Evolutionary conservation across 768 basidiomycete species (phyloP), one percentile per base, ranked within the genome.

Genomic region (Harrya chromipes): DNA sequence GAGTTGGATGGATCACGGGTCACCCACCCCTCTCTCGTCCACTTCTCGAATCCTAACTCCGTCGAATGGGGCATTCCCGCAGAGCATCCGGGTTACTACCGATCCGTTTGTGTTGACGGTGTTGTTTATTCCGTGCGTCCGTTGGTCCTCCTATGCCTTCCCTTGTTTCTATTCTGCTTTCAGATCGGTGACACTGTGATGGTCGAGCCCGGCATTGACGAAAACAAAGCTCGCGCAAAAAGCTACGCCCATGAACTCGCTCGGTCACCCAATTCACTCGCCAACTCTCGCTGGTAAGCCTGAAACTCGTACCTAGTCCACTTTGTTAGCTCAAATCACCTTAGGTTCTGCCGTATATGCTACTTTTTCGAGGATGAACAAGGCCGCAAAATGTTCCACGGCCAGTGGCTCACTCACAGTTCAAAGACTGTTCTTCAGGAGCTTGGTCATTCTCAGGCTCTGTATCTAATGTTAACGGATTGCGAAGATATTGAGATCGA

Each of bases 301-400:
- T n/a, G 8, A 23, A 37, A 21, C n/a, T 37, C 9, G n/a, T 40
- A 49, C 24, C 24, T 8, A 20, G n/a, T 17, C 14, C 17, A 20
- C 40, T 12, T 46, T 41, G 3, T 19, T 19, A 21, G 34, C 24
- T 49, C 14, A 46, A 7, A 38, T 14, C 24, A 20, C 2, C n/a
- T 20, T 21, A 90, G 87, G 87, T 90, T 90, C 58, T 79, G 80
- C 42, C 75, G 72, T n/a, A 84, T 89, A 36, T 73, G 72, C 4
- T 85, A 83, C 55, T 78, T 90, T 49, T 84, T 77, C 52, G 77
- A 83, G 45, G 63, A 70, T 6, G 29, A 42, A 20, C 47, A 60
- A 8, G 66, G 56, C 10, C 56, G 56, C 46, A 83, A 81, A 59
- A 75, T 72, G 68, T 82, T 85, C 47, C 87, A 90, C 63, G 85